These are phyloP conservation scores for Daedaleopsis nitida DNA, from an alignment of 768 basidiomycete genomes.

Conservation along the genomic window DNA sequence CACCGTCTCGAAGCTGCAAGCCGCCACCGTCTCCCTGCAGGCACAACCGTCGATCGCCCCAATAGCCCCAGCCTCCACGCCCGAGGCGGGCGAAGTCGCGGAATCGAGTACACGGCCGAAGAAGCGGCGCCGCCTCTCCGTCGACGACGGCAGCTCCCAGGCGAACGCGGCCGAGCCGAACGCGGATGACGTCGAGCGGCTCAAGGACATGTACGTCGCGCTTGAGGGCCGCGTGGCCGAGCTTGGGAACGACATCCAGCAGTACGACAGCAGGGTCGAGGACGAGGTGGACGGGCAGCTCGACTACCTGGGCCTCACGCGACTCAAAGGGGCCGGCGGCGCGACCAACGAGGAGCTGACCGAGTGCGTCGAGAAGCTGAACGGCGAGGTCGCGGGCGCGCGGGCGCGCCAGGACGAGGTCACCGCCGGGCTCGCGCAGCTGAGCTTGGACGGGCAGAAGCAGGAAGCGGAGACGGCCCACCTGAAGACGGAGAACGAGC, in stretches of 20 bases:
- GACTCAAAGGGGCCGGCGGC: neutral
- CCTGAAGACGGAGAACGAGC: conserved; percentile 24
- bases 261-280: conserved; percentile 34
- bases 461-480: conserved; percentile 3
- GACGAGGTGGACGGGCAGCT: conserved; percentile 31
- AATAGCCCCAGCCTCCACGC: neutral
- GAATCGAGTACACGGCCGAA: conserved; percentile 2
- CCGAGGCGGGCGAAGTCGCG: conserved; percentile 1
- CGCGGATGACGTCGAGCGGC: conserved; percentile 26
- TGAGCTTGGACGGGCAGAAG: neutral
- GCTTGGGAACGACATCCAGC: conserved; percentile 39
- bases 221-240: conserved; percentile 34
- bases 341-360: conserved; percentile 7
- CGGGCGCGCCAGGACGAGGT: neutral
- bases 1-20: neutral
- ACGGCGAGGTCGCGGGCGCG: neutral
- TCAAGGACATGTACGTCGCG: conserved; percentile 32
- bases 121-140: conserved; percentile 22
- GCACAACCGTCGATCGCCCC: neutral
- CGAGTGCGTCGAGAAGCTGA: conserved; percentile 4
- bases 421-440: neutral
- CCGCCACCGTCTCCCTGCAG: neutral
- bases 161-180: conserved; percentile 7
- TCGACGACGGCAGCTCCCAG: conserved; percentile 1
- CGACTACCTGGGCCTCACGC: conserved; percentile 1